Evolutionary conservation across 345 rosid species (phyloP).

Genomic region (Raphanus sativus): DNA sequence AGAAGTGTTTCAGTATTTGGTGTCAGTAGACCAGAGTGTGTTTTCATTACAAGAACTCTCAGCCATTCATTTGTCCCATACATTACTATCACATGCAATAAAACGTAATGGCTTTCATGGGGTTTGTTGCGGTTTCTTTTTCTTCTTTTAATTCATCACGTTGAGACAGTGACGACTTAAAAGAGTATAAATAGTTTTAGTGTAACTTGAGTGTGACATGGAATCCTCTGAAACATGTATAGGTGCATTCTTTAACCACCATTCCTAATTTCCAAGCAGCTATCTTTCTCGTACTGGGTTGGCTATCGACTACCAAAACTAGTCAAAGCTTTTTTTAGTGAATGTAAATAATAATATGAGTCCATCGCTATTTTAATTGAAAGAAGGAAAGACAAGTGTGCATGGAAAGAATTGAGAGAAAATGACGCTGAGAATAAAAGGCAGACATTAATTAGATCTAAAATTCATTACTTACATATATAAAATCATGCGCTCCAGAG

Average conservation of each 20-base stretch:
- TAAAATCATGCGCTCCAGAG: constrained; percentile 25
- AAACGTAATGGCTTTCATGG: background rate
- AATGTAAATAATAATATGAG: background rate
- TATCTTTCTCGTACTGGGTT: background rate
- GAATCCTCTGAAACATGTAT: background rate
- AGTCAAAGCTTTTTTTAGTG: background rate
- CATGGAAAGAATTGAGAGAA: constrained; percentile 32
- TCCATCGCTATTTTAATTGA: background rate
- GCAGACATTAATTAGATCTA: background rate
- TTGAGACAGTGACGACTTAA: background rate
- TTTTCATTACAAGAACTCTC: background rate
- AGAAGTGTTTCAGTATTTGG: background rate
- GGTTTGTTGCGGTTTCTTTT: background rate
- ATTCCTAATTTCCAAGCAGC: background rate
- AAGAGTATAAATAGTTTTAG: background rate
- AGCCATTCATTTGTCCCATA: background rate
- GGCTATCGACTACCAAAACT: background rate
- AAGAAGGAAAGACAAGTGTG: constrained; percentile 5
- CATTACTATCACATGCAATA: background rate
- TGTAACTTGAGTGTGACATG: background rate
- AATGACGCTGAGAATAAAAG: constrained; percentile 18
- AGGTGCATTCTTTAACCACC: background rate
- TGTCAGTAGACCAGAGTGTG: background rate
- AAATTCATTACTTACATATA: background rate
- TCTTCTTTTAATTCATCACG: background rate